These are phyloP conservation scores for Rhizophagus sp. DNA, from an alignment of 192 early-diverging fungal species.

Conservation along the genomic window DNA sequence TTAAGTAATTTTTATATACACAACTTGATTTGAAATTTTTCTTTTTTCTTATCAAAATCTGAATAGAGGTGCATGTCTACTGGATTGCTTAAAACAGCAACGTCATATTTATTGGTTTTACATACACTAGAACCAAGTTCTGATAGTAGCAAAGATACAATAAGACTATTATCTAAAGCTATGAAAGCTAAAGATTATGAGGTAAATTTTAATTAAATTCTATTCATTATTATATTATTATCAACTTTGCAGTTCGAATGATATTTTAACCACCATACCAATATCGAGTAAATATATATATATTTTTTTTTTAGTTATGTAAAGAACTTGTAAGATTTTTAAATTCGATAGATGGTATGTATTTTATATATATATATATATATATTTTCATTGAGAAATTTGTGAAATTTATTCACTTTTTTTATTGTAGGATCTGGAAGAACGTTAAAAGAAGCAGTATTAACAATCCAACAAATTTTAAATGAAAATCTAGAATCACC, in stretches of 20 bases:
- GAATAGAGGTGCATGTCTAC: conserved; percentile 66
- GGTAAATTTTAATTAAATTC: conserved; percentile 39
- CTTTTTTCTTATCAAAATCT: neutral
- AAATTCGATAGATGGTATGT: conserved; percentile 73
- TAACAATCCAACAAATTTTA: conserved; percentile 8
- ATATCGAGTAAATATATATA: neutral
- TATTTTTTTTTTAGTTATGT: conserved; percentile 51
- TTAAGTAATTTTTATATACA: neutral
- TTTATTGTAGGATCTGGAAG: conserved; percentile 6
- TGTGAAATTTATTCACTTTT: too few relatives aligned
- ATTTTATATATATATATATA: neutral
- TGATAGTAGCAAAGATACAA: conserved; percentile 67
- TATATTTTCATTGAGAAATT: neutral
- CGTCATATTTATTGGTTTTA: conserved; percentile 88
- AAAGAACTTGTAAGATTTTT: conserved; percentile 80
- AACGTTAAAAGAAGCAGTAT: conserved; percentile 25
- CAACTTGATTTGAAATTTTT: neutral
- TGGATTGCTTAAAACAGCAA: conserved; percentile 78
- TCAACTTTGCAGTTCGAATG: too few relatives aligned
- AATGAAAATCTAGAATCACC: neutral
- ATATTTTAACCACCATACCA: too few relatives aligned
- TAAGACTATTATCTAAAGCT: conserved; percentile 70
- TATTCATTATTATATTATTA: conserved; percentile 24
- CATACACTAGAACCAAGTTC: conserved; percentile 82
- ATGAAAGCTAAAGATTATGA: conserved; percentile 78